These are phyloP conservation scores for Diaporthe australafricana DNA, from an alignment of 2,329 filamentous ascomycete genomes.

Conservation along the genomic window DNA sequence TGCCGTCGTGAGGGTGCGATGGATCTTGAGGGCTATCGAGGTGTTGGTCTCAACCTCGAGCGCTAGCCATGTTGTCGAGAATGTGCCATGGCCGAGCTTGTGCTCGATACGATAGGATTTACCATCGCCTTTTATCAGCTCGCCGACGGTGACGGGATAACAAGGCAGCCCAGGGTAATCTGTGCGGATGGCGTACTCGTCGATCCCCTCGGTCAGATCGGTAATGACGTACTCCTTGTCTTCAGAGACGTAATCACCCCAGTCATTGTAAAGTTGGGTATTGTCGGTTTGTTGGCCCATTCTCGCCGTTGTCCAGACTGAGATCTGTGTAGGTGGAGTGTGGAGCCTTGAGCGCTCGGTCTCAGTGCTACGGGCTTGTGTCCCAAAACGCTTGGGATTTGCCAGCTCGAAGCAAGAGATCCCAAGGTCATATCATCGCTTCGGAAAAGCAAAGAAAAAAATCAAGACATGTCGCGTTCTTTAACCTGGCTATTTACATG, in stretches of 20 bases:
- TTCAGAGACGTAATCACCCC: conserved; percentile 1
- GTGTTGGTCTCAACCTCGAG: background rate
- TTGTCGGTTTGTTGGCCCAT: background rate
- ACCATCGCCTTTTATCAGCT: background rate
- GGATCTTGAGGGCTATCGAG: conserved; percentile 11
- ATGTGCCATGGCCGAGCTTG: background rate
- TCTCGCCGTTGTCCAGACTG: background rate
- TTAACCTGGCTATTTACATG: too few relatives aligned
- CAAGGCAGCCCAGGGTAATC: background rate
- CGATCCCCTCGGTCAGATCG: background rate
- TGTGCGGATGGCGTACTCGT: background rate
- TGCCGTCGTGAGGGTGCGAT: conserved; percentile 1
- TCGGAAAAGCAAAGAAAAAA: too few relatives aligned
- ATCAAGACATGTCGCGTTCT: too few relatives aligned
- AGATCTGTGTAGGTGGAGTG: too few relatives aligned
- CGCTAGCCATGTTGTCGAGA: conserved; percentile 10
- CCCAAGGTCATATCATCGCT: too few relatives aligned
- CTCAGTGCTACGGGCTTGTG: too few relatives aligned
- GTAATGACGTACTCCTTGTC: background rate
- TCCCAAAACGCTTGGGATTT: too few relatives aligned
- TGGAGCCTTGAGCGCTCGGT: too few relatives aligned
- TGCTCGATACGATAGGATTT: conserved; percentile 12
- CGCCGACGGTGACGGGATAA: conserved; percentile 5
- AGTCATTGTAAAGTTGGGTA: background rate
- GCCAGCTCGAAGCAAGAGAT: too few relatives aligned